Conservation (phyloP, 148 eudicot genomes). For the Rheum nobile region DNA sequence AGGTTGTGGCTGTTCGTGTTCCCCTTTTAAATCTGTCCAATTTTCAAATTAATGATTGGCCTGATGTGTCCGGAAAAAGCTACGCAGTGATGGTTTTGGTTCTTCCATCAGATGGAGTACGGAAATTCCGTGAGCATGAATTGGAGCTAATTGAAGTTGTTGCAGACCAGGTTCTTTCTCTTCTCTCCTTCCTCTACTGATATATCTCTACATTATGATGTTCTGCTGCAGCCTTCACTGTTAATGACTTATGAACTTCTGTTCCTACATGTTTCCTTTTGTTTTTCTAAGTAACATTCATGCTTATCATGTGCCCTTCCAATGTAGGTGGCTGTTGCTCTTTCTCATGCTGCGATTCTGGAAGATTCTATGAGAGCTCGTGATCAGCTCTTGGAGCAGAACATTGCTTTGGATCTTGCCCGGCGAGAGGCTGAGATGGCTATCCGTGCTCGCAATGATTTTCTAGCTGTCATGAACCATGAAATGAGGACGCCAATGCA, state of each 20-base stretch:
- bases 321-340: constrained; percentile 87
- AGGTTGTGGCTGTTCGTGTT: constrained; percentile 91
- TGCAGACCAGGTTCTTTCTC: constrained; percentile 71
- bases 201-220: not conserved
- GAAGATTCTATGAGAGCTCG: constrained; percentile 97
- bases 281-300: not conserved
- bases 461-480: constrained; percentile 94
- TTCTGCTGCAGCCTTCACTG: not conserved
- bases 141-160: constrained; percentile 97
- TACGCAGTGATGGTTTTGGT: constrained; percentile 94
- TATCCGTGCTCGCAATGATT: constrained; percentile 86
- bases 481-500: constrained; percentile 98
- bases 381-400: constrained; percentile 82
- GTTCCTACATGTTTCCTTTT: not conserved
- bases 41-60: constrained; percentile 92
- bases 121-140: constrained; percentile 90
- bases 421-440: constrained; percentile 94
- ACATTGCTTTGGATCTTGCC: constrained; percentile 86
- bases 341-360: constrained; percentile 90
- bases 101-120: constrained; percentile 85
- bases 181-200: not conserved
- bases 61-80: constrained; percentile 76
- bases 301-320: not conserved
- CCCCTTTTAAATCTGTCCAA: constrained; percentile 81
- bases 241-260: not conserved